These are phyloP conservation scores for Isoetes taiwanensis DNA, from an alignment of 75 land plant species.

Conservation along the genomic window DNA sequence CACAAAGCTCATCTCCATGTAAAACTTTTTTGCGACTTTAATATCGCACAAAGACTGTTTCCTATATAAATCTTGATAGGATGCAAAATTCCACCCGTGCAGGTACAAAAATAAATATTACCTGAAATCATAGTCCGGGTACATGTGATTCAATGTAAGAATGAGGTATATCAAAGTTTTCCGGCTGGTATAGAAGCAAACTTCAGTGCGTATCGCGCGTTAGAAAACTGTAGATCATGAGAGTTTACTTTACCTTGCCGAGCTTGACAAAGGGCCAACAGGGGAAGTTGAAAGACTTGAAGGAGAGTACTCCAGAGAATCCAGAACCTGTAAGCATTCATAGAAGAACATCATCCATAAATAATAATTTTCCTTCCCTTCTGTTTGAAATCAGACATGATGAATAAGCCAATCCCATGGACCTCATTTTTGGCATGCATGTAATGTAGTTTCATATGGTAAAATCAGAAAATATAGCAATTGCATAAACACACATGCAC, in stretches of 20 bases:
- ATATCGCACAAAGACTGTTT: background rate
- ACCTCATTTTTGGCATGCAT: too few relatives aligned
- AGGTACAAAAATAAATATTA: conserved; percentile 17
- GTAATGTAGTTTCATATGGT: too few relatives aligned
- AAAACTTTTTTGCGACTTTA: background rate
- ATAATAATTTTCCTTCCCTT: too few relatives aligned
- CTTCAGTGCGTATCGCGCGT: background rate
- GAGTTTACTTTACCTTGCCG: conserved; percentile 37
- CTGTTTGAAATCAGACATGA: too few relatives aligned
- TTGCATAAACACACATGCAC: too few relatives aligned
- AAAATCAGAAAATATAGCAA: too few relatives aligned
- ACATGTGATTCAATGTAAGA: conserved; percentile 66
- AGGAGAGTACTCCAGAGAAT: conserved; percentile 44
- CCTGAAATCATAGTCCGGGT: conserved; percentile 94
- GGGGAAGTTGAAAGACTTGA: conserved; percentile 46
- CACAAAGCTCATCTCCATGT: conserved; percentile 26
- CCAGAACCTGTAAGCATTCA: conserved; percentile 75
- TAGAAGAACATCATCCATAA: too few relatives aligned
- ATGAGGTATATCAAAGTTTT: conserved; percentile 63
- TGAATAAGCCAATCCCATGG: too few relatives aligned
- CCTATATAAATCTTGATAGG: background rate
- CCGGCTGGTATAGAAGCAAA: conserved; percentile 31
- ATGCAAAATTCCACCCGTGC: background rate
- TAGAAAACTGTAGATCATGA: background rate
- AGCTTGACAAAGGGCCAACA: conserved; percentile 38